phyloP scores from a whole-genome alignment of 108 stramenopile genomes.

The Cylindrotheca fusiformis region DNA sequence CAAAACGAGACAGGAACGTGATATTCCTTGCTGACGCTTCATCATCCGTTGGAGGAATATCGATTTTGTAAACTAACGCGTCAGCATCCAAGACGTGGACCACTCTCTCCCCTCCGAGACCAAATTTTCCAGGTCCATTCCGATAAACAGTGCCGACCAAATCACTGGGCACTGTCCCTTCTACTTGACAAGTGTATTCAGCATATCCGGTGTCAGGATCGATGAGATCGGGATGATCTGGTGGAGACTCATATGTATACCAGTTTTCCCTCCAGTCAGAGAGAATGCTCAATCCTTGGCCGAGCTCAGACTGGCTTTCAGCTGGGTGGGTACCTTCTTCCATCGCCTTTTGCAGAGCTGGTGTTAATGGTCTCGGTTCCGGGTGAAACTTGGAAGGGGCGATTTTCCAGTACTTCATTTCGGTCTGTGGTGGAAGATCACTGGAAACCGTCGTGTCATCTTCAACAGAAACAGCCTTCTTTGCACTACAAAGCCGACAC shows the following conservation, averaged over 20 bases:
- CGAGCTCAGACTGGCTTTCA: constrained; percentile 39
- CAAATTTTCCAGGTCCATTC: constrained; percentile 64
- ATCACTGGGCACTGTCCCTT: constrained; percentile 46
- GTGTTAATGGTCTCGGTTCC: constrained; percentile 13
- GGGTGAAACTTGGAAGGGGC: constrained; percentile 10
- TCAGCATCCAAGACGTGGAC: constrained; percentile 57
- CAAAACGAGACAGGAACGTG: constrained; percentile 45
- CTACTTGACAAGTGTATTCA: constrained; percentile 46
- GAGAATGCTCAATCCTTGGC: constrained; percentile 36
- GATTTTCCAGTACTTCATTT: constrained; percentile 18
- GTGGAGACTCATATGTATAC: constrained; percentile 43
- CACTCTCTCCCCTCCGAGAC: constrained; percentile 43
- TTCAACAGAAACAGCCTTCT: too few relatives aligned
- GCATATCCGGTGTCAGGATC: constrained; percentile 47
- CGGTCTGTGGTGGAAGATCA: too few relatives aligned
- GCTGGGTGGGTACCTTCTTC: constrained; percentile 31
- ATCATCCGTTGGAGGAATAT: constrained; percentile 25
- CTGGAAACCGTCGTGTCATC: too few relatives aligned
- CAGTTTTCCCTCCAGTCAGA: constrained; percentile 55
- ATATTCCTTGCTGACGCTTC: constrained; percentile 12
- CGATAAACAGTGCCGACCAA: constrained; percentile 54
- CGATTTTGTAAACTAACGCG: constrained; percentile 39
- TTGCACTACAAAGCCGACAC: too few relatives aligned
- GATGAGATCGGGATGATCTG: constrained; percentile 28
- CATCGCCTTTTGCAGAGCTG: constrained; percentile 18